phyloP scores from a whole-genome alignment of 106 monocot genomes.

The Chionographis japonica region DNA sequence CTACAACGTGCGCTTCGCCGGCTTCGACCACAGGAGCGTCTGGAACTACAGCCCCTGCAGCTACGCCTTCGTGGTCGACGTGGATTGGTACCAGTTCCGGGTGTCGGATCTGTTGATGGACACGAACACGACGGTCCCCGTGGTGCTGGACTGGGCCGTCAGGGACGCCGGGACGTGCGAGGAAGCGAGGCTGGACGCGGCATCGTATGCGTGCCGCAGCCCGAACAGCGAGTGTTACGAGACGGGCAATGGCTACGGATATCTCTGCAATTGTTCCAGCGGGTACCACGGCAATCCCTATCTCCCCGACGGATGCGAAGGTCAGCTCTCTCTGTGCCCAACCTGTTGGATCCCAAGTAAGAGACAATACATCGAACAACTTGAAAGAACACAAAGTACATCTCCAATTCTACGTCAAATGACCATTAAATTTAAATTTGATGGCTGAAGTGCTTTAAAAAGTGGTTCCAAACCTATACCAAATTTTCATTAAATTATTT shows the following conservation, averaged over 20 bases:
- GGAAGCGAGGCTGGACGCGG: neutral
- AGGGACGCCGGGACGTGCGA: conserved; percentile 11
- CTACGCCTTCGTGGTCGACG: conserved; percentile 33
- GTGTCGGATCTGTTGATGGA: conserved; percentile 3
- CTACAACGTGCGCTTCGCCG: neutral
- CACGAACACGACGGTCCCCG: neutral
- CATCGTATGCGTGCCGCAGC: conserved; percentile 19
- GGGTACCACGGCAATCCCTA: conserved; percentile 62
- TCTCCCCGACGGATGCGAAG: conserved; percentile 36
- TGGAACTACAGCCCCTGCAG: conserved; percentile 13
- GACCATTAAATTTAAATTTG: no score
- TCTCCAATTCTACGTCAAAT: no score
- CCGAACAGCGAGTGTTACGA: conserved; percentile 25
- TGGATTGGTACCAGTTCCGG: conserved; percentile 13
- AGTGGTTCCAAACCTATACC: no score
- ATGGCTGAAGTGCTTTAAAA: no score
- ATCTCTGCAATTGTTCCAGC: conserved; percentile 29
- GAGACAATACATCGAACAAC: no score
- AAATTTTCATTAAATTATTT: no score
- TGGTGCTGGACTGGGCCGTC: conserved; percentile 28
- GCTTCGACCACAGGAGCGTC: neutral
- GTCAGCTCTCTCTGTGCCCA: neutral
- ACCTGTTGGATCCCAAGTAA: no score
- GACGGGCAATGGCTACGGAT: conserved; percentile 21
- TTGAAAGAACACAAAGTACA: no score